Base-by-base conservation (phyloP, 2,329 filamentous ascomycete species). In the Monosporascus sp. region DNA sequence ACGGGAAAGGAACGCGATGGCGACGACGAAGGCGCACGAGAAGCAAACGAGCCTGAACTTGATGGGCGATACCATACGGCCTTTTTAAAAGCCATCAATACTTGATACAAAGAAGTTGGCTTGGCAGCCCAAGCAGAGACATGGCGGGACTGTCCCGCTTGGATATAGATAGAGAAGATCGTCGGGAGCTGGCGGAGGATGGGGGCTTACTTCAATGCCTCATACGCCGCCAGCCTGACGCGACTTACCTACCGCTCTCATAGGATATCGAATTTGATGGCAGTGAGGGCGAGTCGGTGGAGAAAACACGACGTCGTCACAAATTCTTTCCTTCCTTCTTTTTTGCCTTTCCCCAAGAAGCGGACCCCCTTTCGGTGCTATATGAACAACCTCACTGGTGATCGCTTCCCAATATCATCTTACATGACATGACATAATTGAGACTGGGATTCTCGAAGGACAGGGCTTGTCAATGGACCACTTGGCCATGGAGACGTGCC, bases 371-470 rank as follows among this genome's bases (percentile, higher is more conserved):
- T 56, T 5, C 36, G 43, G 55, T 52, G 56, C 52, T 59, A 69
- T 68, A 66, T 66, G 61, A 66, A 61, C 65, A 69, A 62, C 66
- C 61, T 62, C 67, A 59, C 59, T 44, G 67, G 65, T 59, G 65
- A 71, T 70, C 66, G 61, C 61, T 58, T 61, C 61, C 66, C 65
- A 55, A 61, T 61, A 65, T 65, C 68, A 69, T 69, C 59, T 61
- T 64, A 72, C 73, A 75, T 75, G 73, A 74, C 73, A 75, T 75
- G 73, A 75, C 72, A 76, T 75, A 75, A 75, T 74, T 74, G 58
- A 61, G 56, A 60, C 59, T 54, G 61, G 61, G 65, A 60, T 60
- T 49, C 52, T 9, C 46, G 59, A 49, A 56, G 51, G 52, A 49
- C 48, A 56, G 54, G 55, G 55, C 44, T 55, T 46, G 47, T 55